Evolutionary conservation across 805 yeast genomes (phyloP).

Genomic region (Cyberlindnera mrakii): DNA sequence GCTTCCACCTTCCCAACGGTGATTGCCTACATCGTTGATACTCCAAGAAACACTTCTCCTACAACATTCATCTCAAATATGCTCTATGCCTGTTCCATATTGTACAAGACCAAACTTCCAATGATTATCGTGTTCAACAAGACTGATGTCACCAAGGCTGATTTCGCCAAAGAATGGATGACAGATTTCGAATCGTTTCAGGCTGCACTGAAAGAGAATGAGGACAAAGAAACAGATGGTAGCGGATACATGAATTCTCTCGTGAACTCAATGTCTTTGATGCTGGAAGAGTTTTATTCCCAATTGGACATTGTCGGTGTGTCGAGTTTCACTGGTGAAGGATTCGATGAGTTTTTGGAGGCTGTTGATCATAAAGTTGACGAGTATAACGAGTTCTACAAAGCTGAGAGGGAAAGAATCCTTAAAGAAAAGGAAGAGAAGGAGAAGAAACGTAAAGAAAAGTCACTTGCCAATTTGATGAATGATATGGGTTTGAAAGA

Average conservation of each 20-base stretch:
- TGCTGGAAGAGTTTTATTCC: constrained; percentile 93
- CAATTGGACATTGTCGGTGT: constrained; percentile 91
- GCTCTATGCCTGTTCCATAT: constrained; percentile 96
- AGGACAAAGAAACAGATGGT: constrained; percentile 59
- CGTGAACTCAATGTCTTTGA: constrained; percentile 90
- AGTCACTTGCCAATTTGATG: constrained; percentile 68
- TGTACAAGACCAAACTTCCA: constrained; percentile 93
- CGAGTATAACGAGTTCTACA: constrained; percentile 80
- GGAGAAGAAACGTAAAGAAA: constrained; percentile 66
- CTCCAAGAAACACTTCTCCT: constrained; percentile 91
- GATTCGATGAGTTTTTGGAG: constrained; percentile 84
- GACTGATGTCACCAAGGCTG: constrained; percentile 80
- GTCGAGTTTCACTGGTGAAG: constrained; percentile 88
- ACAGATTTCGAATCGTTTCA: constrained; percentile 92
- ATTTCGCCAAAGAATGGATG: constrained; percentile 96
- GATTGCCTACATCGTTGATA: constrained; percentile 91
- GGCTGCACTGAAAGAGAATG: constrained; percentile 60
- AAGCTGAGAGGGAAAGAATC: constrained; percentile 80
- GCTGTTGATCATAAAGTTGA: constrained; percentile 82
- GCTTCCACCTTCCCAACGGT: constrained; percentile 95
- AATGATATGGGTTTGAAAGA: constrained; percentile 74
- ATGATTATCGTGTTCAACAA: constrained; percentile 96
- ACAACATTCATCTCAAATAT: constrained; percentile 97
- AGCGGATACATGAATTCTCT: constrained; percentile 93
- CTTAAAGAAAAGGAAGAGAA: constrained; percentile 69